Conservation (phyloP, 176 grass and related monocot genomes). For the Puya raimondii region DNA sequence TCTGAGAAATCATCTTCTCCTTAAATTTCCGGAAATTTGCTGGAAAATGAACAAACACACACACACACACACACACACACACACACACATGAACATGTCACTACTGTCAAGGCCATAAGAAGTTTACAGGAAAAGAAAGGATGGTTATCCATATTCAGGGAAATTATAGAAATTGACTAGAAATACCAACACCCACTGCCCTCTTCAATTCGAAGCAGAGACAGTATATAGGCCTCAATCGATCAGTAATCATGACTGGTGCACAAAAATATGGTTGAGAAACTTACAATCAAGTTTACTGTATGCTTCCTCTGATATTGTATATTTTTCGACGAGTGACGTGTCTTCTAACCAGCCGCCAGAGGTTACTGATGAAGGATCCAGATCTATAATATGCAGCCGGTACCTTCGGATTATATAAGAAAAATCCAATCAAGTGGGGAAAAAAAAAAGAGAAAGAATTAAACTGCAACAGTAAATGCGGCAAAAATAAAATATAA, state of each 20-base stretch:
- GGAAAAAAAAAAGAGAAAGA: not conserved
- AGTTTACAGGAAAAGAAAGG: not conserved
- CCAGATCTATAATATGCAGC: slow-evolving; percentile 81
- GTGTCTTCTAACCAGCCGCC: slow-evolving; percentile 95
- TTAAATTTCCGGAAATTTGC: slow-evolving; percentile 90
- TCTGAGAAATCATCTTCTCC: slow-evolving; percentile 62
- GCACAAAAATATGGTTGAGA: not conserved
- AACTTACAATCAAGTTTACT: slow-evolving; percentile 68
- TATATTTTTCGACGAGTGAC: slow-evolving; percentile 93
- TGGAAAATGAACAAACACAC: slow-evolving; percentile 24
- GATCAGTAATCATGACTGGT: not conserved
- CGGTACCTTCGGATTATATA: slow-evolving; percentile 43
- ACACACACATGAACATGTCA: slow-evolving; percentile 1
- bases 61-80: not conserved
- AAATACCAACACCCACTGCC: not conserved
- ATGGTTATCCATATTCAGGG: not conserved
- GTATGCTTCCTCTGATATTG: slow-evolving; percentile 83
- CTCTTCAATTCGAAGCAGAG: too few relatives aligned
- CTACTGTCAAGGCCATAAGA: not conserved
- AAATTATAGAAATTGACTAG: not conserved
- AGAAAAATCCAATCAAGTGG: not conserved
- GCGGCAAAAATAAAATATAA: not conserved
- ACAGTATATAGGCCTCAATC: too few relatives aligned
- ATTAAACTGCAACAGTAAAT: not conserved
- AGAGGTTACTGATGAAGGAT: slow-evolving; percentile 73